Base-by-base conservation (phyloP, 2,329 filamentous ascomycete species). In the Nemania diffusa region DNA sequence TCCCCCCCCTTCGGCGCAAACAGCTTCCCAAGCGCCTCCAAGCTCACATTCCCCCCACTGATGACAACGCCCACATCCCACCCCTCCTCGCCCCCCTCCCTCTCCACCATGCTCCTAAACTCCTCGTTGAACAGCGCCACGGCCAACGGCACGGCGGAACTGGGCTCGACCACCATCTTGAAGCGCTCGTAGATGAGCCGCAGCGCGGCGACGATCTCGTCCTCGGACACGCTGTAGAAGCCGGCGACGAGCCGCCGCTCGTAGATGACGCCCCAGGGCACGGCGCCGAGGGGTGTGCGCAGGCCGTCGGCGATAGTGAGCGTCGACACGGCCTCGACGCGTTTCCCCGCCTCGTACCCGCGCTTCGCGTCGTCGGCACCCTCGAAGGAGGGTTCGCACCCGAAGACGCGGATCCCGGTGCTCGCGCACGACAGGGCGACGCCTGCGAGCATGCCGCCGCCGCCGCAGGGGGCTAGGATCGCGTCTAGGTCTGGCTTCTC, bases 131-230 rank as follows among this genome's bases (percentile, higher is more conserved):
- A 97, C 72, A 98, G 81, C 59, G 90, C 90, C 7, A 92, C 92
- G 0, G 95, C 96, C 67, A 98, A 79, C 1, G 89, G 88, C n/a
- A 97, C 94, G 2, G 90, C 93, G 0, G 92, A 88, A 79, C 91
- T 94, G 24, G 95, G 95, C 84, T 98, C 95, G 13, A 97, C 89
- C 24, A 97, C 89, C 53, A 97, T 82, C 87, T 98, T 97, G 85
- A 96, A 89, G 65, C 94, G 83, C 86, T 98, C 95, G 69, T 94
- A 82, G 37, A 97, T 91, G 69, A 98, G 79, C 68, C 86, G 82
- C 87, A 97, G 86, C 13, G 94, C 91, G 24, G 83, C 85, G 74
- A 87, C 85, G 78, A 98, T 97, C 83, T 97, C 88, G 62, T 90
- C 89, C 79, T 98, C 95, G 0, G 84, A 88, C 0, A 97, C 95